Percentiles rank a stretch among this genome's conserved stretches.
phyloP scores from a whole-genome alignment of 75 land plant genomes.

The Cryptomeria japonica region DNA sequence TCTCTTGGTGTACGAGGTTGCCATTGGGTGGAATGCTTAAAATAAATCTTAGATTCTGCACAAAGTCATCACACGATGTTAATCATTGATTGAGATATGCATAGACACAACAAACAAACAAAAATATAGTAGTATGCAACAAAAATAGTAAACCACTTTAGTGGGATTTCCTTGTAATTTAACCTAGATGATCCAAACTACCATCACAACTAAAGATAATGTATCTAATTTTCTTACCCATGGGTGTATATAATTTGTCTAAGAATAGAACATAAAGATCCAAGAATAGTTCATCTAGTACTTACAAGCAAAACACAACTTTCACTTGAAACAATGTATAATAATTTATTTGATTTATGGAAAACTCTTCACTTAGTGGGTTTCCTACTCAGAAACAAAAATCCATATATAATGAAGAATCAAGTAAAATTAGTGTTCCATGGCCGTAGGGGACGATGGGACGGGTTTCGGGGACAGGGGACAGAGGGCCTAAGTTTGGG shows the following conservation, averaged over 20 bases:
- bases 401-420: not conserved
- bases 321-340: not conserved
- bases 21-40: conserved; percentile 89
- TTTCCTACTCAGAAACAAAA: not conserved
- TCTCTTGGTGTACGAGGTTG: conserved; percentile 86
- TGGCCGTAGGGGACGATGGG: too few relatives aligned
- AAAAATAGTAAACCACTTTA: not conserved
- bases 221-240: not conserved
- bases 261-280: not conserved
- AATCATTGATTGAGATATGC: not conserved
- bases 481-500: too few relatives aligned
- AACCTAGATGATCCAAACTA: not conserved
- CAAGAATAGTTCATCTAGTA: not conserved
- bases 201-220: not conserved
- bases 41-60: conserved; percentile 86
- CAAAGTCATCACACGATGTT: not conserved
- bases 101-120: too few relatives aligned
- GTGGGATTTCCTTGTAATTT: not conserved
- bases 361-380: not conserved
- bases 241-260: not conserved
- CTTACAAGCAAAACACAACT: not conserved
- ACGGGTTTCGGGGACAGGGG: too few relatives aligned
- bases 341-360: not conserved
- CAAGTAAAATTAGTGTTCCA: not conserved
- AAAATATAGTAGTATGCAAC: conserved; percentile 2